Evolutionary conservation across 2,329 filamentous ascomycete species (phyloP).

Genomic region (Arachnomyces sp.): DNA sequence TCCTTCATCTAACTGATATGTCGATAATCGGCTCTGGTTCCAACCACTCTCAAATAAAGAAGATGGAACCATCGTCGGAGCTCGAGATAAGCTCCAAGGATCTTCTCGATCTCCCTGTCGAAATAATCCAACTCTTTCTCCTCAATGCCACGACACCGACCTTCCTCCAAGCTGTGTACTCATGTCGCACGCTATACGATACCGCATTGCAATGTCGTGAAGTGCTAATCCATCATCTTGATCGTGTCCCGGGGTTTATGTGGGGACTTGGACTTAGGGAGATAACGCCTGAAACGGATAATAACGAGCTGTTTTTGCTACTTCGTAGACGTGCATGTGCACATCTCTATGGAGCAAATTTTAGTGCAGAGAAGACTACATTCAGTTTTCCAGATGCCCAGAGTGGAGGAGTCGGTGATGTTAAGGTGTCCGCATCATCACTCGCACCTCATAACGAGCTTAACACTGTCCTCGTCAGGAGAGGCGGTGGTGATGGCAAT

Average conservation of each 20-base stretch:
- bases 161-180: constrained; percentile 31
- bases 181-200: constrained; percentile 28
- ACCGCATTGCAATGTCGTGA: constrained; percentile 29
- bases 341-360: constrained; percentile 31
- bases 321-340: constrained; percentile 23
- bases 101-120: constrained; percentile 33
- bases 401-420: constrained; percentile 11
- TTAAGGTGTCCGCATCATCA: constrained; percentile 29
- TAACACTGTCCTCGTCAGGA: constrained; percentile 1
- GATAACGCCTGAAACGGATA: constrained; percentile 11
- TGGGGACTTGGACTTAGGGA: constrained; percentile 12
- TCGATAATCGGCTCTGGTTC: too few species aligned
- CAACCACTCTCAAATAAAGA: background rate
- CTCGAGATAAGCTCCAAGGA: background rate
- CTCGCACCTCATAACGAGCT: constrained; percentile 13
- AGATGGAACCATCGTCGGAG: background rate
- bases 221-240: constrained; percentile 30
- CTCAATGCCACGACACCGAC: constrained; percentile 24
- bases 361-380: constrained; percentile 22
- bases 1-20: too few species aligned
- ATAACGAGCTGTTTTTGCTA: constrained; percentile 23
- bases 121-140: constrained; percentile 34
- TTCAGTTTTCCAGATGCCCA: constrained; percentile 15
- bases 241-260: constrained; percentile 25
- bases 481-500: constrained; percentile 20